Evolutionary conservation across 2,329 filamentous ascomycete species (phyloP), one percentile per base, ranked within the genome.

Genomic region (Torrubiella hemipterigena): DNA sequence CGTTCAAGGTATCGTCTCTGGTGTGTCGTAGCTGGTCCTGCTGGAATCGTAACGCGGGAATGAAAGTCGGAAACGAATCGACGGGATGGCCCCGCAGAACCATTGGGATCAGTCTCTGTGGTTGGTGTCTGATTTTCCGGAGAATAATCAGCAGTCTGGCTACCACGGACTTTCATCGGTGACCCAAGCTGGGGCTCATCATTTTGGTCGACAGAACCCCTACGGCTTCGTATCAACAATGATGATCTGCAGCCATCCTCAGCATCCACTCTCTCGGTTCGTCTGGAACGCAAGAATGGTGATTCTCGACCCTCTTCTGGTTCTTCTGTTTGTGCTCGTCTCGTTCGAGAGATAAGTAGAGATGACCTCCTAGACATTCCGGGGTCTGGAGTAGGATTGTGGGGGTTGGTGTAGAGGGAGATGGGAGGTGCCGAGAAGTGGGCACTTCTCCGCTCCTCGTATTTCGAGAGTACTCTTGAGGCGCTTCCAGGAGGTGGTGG

Each of bases 401-500:
- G 49, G 29, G 58, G 47, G 38, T 48, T 45, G 35, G 53, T 44
- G 27, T 49, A 52, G 7, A 65, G 61, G 2, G 69, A 59, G n/a
- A 56, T 60, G 5, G 65, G 55, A 1, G 69, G 44, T 5, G 59
- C 50, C n/a, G 52, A 60, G 3, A 73, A 48, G 22, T 69, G 53
- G 10, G 56, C 66, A 25, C 56, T 58, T 27, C 70, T 58, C 38
- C 61, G 60, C 42, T 75, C 68, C 39, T 74, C 70, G 16, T 67
- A 58, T 29, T 65, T 65, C 13, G 67, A 66, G 32, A 65, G 42
- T 10, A 62, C 51, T 30, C 67, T 60, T 2, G 66, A 65, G 37
- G 64, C 67, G 28, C 53, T 56, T 32, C 53, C 56, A 41, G 37
- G 52, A 36, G 38, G 57, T 44, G 56, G 38, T 10, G 56, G 39